Conservation (phyloP, 371 early-diverging fungal species). For the Zychaea mexicana region DNA sequence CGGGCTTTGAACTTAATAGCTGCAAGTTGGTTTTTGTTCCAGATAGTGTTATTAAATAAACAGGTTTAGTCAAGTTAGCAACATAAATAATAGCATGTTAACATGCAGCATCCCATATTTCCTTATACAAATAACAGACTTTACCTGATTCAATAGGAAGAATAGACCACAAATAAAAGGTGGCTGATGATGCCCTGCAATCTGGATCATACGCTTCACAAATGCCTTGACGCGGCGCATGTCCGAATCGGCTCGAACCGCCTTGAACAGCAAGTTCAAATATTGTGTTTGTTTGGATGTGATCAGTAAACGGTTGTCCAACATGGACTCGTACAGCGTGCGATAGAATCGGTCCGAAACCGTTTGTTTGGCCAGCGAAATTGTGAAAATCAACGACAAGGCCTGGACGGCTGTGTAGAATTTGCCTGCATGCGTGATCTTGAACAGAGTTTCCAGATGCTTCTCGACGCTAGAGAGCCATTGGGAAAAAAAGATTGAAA, state of each 20-base stretch:
- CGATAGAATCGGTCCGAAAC: constrained; percentile 88
- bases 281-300: constrained; percentile 92
- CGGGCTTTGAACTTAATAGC: constrained; percentile 46
- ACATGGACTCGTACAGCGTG: constrained; percentile 83
- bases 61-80: neutral
- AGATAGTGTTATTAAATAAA: neutral
- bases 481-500: too few species aligned
- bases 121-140: constrained; percentile 5
- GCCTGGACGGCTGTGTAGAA: constrained; percentile 95
- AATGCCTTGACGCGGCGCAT: constrained; percentile 79
- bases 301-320: constrained; percentile 79
- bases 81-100: too few species aligned
- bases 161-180: constrained; percentile 87
- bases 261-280: constrained; percentile 87
- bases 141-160: constrained; percentile 81
- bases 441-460: constrained; percentile 87
- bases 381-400: constrained; percentile 84
- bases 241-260: constrained; percentile 77
- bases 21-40: too few species aligned
- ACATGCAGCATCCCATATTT: neutral
- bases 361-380: constrained; percentile 53
- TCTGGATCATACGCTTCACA: constrained; percentile 88
- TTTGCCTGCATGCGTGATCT: constrained; percentile 81
- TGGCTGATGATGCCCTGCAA: constrained; percentile 74
- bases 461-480: constrained; percentile 68